Evolutionary conservation across 768 basidiomycete genomes (phyloP), one percentile per base, ranked within the genome.

Genomic region (Termitomyces sp.): DNA sequence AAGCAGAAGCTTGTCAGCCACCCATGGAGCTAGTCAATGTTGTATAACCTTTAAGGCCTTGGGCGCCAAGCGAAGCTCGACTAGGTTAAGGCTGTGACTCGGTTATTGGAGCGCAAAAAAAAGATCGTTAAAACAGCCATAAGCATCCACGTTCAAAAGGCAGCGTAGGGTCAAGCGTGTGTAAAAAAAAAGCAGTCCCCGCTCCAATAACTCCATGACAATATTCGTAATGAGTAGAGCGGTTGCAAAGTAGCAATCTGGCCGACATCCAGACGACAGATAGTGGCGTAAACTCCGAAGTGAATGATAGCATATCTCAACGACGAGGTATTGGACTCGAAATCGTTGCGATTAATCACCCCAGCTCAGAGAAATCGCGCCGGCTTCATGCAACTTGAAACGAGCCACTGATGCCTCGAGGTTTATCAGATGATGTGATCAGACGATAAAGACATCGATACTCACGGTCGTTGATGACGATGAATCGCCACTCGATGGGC

Each of bases 291-390:
- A 49, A 22, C 46, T 49, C 39, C n/a, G 24, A 12, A 42, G 20
- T 12, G 22, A 42, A n/a, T 6, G 16, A 8, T 34, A 18, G 16
- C 32, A 39, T 29, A 20, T 20, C 32, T 37, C 20, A 8, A 53
- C 5, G 16, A 32, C 36, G n/a, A 27, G 7, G 31, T n/a, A 16
- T n/a, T 46, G 31, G 26, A 14, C 6, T 29, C 22, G 9, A 29
- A 14, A 43, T 2, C 18, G 16, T 20, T 26, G 16, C 16, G 10
- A 47, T 65, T 51, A 70, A 58, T 70, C 68, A 2, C 66, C 67
- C 70, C 70, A 72, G 59, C 66, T 69, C 41, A 69, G 43, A 44
- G 67, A 67, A 32, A 72, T 64, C 24, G 65, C 59, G 9, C 68
- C 67, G 22, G 49, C 60, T 48, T 68, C 68, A 10, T 64, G 60